Conservation (phyloP, 352 stramenopile species). For the Globisporangium barbulae region DNA sequence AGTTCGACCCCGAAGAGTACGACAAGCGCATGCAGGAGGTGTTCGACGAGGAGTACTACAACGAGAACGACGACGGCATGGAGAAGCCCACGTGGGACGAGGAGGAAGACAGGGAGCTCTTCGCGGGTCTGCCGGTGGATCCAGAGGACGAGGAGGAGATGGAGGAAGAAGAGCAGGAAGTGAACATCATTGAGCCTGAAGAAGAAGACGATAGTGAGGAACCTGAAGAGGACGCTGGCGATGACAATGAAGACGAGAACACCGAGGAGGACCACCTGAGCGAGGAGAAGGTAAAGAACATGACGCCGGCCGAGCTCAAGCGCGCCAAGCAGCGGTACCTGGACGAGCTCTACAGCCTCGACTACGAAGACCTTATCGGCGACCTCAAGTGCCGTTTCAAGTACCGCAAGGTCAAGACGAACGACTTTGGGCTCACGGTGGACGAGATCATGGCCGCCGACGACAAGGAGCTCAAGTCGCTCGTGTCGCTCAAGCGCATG, state of each 20-base stretch:
- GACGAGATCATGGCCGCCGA: slow-evolving; percentile 98
- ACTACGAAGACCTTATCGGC: slow-evolving; percentile 99
- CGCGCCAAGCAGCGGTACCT: slow-evolving; percentile 91
- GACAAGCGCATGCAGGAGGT: slow-evolving; percentile 95
- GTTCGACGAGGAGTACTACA: slow-evolving; percentile 99
- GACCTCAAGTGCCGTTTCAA: slow-evolving; percentile 98
- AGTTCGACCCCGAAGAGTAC: slow-evolving; percentile 97
- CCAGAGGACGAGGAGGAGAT: slow-evolving; percentile 56
- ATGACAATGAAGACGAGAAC: slow-evolving; percentile 45
- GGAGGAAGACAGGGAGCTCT: slow-evolving; percentile 82
- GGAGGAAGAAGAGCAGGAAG: slow-evolving; percentile 25
- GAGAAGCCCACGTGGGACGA: slow-evolving; percentile 80
- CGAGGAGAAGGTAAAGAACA: slow-evolving; percentile 39
- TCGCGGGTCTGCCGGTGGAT: slow-evolving; percentile 65
- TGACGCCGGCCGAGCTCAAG: slow-evolving; percentile 62
- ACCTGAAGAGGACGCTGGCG: slow-evolving; percentile 5
- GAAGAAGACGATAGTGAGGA: slow-evolving; percentile 28
- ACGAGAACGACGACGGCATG: slow-evolving; percentile 63
- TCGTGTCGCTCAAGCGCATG: slow-evolving; percentile 97
- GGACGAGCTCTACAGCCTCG: slow-evolving; percentile 97
- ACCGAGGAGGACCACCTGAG: slow-evolving; percentile 42
- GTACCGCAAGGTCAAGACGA: slow-evolving; percentile 93
- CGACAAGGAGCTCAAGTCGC: slow-evolving; percentile 95
- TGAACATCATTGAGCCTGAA: slow-evolving; percentile 19
- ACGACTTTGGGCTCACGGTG: slow-evolving; percentile 96